These are phyloP conservation scores for Nosema bombycis DNA, from an alignment of 371 early-diverging fungal species.

Conservation along the genomic window DNA sequence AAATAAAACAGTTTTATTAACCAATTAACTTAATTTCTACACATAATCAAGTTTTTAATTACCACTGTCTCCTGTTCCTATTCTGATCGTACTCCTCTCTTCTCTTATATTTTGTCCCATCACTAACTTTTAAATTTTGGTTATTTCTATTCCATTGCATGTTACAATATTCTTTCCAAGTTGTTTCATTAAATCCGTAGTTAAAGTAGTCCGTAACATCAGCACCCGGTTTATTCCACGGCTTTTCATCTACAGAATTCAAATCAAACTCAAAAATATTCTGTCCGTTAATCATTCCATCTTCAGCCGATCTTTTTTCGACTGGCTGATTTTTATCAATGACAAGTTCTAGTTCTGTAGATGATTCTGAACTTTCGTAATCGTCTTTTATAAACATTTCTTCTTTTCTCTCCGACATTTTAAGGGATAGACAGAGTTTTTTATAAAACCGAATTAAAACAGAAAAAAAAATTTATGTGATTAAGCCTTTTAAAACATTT, in stretches of 20 bases:
- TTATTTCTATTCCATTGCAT: slow-evolving; percentile 71
- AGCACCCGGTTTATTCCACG: slow-evolving; percentile 90
- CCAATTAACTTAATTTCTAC: background rate
- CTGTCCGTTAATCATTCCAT: slow-evolving; percentile 25
- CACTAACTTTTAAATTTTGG: background rate
- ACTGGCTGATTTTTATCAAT: slow-evolving; percentile 35
- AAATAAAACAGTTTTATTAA: background rate
- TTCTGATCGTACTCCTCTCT: background rate
- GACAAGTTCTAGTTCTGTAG: slow-evolving; percentile 47
- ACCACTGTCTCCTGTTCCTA: background rate
- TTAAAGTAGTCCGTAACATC: slow-evolving; percentile 96
- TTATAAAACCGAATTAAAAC: background rate
- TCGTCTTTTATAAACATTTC: slow-evolving; percentile 35
- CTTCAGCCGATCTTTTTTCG: slow-evolving; percentile 32
- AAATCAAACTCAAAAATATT: slow-evolving; percentile 74
- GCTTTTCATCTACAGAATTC: slow-evolving; percentile 80
- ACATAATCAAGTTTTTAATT: too few relatives aligned
- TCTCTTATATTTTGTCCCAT: background rate
- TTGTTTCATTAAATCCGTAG: slow-evolving; percentile 86
- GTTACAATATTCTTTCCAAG: slow-evolving; percentile 80
- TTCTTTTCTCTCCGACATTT: slow-evolving; percentile 16
- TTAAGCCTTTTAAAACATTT: background rate
- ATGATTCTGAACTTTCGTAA: slow-evolving; percentile 15
- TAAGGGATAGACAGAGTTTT: background rate
- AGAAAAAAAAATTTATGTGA: background rate